Evolutionary conservation across 441 rosid genomes (phyloP).

Genomic region (Jatropha multifida): DNA sequence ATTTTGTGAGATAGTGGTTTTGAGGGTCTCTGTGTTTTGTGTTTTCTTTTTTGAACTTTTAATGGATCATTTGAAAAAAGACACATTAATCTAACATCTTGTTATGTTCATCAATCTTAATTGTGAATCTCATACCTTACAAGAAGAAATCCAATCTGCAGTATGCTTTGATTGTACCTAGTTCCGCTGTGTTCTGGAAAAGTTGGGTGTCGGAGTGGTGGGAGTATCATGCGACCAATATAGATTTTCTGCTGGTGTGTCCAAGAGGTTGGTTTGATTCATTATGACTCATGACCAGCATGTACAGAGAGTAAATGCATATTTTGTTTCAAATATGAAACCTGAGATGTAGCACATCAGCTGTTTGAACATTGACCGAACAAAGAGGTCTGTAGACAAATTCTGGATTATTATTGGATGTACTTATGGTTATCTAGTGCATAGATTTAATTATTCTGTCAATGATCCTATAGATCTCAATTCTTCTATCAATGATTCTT

Average conservation of each 20-base stretch:
- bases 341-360: not conserved
- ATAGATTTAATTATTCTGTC: not conserved
- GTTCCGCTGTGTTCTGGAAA: not conserved
- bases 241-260: not conserved
- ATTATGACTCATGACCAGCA: not conserved
- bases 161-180: not conserved
- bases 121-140: not conserved
- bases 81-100: not conserved
- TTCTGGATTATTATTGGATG: too few relatives aligned
- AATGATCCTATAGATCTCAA: not conserved
- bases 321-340: constrained; percentile 2
- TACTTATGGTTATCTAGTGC: not conserved
- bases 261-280: not conserved
- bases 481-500: not conserved
- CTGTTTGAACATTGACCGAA: not conserved
- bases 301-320: not conserved
- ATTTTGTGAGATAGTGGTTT: not conserved
- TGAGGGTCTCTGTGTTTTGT: not conserved
- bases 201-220: not conserved
- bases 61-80: not conserved
- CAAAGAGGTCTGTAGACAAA: not conserved
- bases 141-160: not conserved
- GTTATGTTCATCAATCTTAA: not conserved
- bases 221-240: not conserved
- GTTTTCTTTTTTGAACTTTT: not conserved